Evolutionary conservation across 345 rosid genomes (phyloP), one percentile per base, ranked within the genome.

Genomic region (Raphanus sativus): DNA sequence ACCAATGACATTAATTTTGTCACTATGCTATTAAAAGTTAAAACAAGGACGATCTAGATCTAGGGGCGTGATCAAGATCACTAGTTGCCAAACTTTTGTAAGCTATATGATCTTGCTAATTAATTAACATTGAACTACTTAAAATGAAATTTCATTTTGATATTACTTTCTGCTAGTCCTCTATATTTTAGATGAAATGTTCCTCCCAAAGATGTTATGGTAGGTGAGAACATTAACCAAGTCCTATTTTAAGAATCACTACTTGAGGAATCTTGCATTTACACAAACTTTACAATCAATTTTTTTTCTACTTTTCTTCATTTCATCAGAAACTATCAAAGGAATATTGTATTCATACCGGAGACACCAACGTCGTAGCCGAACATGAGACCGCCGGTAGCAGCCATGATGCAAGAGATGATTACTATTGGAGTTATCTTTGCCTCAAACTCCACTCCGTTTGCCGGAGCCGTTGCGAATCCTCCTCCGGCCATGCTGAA

Each of bases 371-470:
- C 87, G 67, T 92, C 98, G 65, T 94, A 94, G 48, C 98, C 98
- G 29, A 92, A 94, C 98, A 94, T 92, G 83, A 94, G 98, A 2
- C 98, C 98, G 0, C 98, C 98, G 6, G 98, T 90, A 69, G 98
- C 98, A 5, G 98, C 98, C 97, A 89, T 87, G 77, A 94, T 87
- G 77, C 98, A 94, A 8, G 98, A 87, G 65, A 94, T 75, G 75
- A 94, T 81, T 3, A 94, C 98, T 70, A 90, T 85, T 10, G 96
- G 97, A 58, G 98, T 94, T 66, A 94, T 92, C 91, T 90, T 92
- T 0, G 98, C 98, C 81, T 94, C 97, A 75, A 92, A 90, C 84
- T 86, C 90, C 32, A 73, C 87, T 15, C 90, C 89, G 69, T 87
- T 83, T 36, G 85, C 73, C 21, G 82, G 67, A 62, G 80, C 85